Evolutionary conservation across 2,329 filamentous ascomycete species (phyloP).

Genomic region (Tolypocladium ovalisporum): DNA sequence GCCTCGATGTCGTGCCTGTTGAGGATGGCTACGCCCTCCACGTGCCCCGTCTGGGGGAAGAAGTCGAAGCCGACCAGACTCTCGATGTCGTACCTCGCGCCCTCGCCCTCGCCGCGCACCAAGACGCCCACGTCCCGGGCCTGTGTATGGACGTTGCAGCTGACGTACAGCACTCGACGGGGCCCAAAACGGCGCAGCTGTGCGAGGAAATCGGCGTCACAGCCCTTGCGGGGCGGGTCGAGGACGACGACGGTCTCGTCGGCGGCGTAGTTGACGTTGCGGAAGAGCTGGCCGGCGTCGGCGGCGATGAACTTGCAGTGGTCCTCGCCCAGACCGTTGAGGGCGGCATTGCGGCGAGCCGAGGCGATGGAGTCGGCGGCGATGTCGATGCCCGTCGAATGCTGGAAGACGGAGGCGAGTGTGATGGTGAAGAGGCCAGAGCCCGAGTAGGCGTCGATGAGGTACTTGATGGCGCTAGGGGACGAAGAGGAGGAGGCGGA

Average conservation of each 20-base stretch:
- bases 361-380: conserved; percentile 65
- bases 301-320: conserved; percentile 81
- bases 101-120: conserved; percentile 52
- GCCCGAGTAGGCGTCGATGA: conserved; percentile 96
- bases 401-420: conserved; percentile 72
- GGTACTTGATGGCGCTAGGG: conserved; percentile 52
- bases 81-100: conserved; percentile 68
- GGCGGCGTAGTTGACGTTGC: conserved; percentile 58
- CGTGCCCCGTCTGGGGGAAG: conserved; percentile 76
- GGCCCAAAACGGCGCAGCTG: conserved; percentile 75
- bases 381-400: conserved; percentile 85
- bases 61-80: conserved; percentile 91
- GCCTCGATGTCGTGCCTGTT: conserved; percentile 38
- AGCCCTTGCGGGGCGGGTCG: conserved; percentile 93
- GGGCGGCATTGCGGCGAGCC: conserved; percentile 65
- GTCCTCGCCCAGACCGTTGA: conserved; percentile 58
- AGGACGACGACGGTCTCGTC: conserved; percentile 88
- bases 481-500: conserved; percentile 35
- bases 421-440: conserved; percentile 96
- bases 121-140: conserved; percentile 84
- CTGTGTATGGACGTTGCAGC: conserved; percentile 97
- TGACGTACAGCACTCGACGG: conserved; percentile 79
- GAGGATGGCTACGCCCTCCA: conserved; percentile 56
- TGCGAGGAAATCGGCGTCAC: conserved; percentile 70
- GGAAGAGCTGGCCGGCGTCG: conserved; percentile 77